A percentile compares a stretch with the other conserved stretches of the same genome.
phyloP scores from a whole-genome alignment of 2,329 filamentous ascomycete species.

The Stemphylium vesicarium region DNA sequence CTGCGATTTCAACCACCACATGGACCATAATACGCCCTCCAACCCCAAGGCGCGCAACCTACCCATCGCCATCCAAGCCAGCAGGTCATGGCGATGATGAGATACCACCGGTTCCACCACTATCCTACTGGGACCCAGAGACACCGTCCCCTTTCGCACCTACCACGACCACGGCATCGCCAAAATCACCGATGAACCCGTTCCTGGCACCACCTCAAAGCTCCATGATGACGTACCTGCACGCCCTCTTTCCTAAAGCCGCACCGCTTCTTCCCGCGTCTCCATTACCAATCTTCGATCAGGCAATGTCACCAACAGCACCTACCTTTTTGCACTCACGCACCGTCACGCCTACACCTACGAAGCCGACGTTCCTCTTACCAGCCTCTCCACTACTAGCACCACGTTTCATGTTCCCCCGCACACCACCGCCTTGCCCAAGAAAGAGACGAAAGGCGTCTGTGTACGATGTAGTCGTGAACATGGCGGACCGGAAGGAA shows the following conservation, averaged over 20 bases:
- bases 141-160: slow-evolving; percentile 16
- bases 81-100: neutral
- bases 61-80: slow-evolving; percentile 1
- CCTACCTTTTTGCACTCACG: slow-evolving; percentile 10
- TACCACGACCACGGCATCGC: neutral
- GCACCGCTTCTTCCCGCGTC: slow-evolving; percentile 24
- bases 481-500: neutral
- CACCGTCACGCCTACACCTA: neutral
- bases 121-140: slow-evolving; percentile 28
- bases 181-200: slow-evolving; percentile 19
- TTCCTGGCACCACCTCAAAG: slow-evolving; percentile 21
- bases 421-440: slow-evolving; percentile 14
- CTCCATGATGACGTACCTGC: neutral
- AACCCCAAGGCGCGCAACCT: slow-evolving; percentile 22
- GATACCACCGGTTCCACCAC: slow-evolving; percentile 15
- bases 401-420: slow-evolving; percentile 21
- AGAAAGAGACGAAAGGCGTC: neutral
- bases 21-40: slow-evolving; percentile 20
- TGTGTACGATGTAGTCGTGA: neutral
- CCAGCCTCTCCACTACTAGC: slow-evolving; percentile 4
- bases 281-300: slow-evolving; percentile 27
- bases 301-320: neutral
- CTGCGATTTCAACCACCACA: neutral
- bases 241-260: neutral
- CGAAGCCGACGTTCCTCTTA: neutral